These are phyloP conservation scores for Sordariomycetes sp. DNA, from an alignment of 2,329 filamentous ascomycete genomes.

Conservation along the genomic window DNA sequence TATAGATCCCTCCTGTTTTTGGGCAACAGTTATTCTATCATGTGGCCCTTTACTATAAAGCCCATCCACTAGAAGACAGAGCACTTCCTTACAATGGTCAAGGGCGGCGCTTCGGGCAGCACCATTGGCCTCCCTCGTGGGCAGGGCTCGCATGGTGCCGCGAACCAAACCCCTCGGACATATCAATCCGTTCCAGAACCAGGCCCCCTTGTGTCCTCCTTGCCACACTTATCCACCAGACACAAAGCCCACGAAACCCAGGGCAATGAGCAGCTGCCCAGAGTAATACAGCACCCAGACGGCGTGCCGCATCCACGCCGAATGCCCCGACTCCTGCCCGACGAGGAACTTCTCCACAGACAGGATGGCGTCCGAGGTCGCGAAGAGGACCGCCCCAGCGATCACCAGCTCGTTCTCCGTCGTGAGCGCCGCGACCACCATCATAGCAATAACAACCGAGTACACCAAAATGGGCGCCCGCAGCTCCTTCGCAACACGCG, in stretches of 20 bases:
- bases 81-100: too few species aligned
- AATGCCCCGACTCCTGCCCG: slow-evolving; percentile 10
- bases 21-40: too few species aligned
- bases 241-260: slow-evolving; percentile 9
- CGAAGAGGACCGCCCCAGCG: slow-evolving; percentile 18
- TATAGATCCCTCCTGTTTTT: too few species aligned
- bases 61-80: too few species aligned
- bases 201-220: too few species aligned
- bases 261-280: slow-evolving; percentile 20
- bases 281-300: slow-evolving; percentile 24
- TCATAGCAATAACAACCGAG: slow-evolving; percentile 17
- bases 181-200: too few species aligned
- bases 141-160: too few species aligned
- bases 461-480: slow-evolving; percentile 19
- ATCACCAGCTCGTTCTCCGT: slow-evolving; percentile 13
- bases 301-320: slow-evolving; percentile 18
- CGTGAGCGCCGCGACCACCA: slow-evolving; percentile 19
- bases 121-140: too few species aligned
- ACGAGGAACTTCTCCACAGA: slow-evolving; percentile 21
- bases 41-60: too few species aligned
- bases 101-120: too few species aligned
- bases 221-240: neutral
- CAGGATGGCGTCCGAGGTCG: slow-evolving; percentile 20
- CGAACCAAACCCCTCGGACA: too few species aligned
- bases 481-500: slow-evolving; percentile 13